Evolutionary conservation across 2,329 filamentous ascomycete genomes (phyloP).

Genomic region (Fusarium succisae): DNA sequence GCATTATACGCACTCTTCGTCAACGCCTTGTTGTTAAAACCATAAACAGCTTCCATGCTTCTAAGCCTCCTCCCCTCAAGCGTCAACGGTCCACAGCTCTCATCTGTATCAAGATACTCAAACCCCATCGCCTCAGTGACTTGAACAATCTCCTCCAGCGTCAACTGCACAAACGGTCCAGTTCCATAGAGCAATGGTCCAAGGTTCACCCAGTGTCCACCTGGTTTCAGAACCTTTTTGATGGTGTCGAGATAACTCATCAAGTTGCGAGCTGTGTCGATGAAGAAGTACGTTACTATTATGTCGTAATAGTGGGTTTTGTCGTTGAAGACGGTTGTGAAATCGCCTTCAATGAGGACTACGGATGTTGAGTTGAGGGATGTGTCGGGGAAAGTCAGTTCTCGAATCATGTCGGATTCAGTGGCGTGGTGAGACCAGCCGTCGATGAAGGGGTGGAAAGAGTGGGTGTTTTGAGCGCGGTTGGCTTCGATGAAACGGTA

Average conservation of each 20-base stretch:
- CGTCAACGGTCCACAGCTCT: constrained; percentile 53
- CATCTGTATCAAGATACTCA: constrained; percentile 55
- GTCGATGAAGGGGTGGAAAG: constrained; percentile 63
- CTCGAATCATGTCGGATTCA: constrained; percentile 57
- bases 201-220: constrained; percentile 65
- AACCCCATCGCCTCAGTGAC: constrained; percentile 62
- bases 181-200: constrained; percentile 66
- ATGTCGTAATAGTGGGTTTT: constrained; percentile 53
- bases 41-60: constrained; percentile 61
- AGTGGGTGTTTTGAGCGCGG: constrained; percentile 35
- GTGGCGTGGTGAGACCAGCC: constrained; percentile 65
- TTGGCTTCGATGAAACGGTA: constrained; percentile 59
- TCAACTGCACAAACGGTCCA: constrained; percentile 63
- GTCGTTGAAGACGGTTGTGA: constrained; percentile 54
- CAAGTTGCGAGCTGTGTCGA: constrained; percentile 67
- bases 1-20: constrained; percentile 63
- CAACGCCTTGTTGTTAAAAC: constrained; percentile 60
- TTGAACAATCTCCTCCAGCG: constrained; percentile 61
- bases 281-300: constrained; percentile 67
- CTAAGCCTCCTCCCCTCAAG: constrained; percentile 54
- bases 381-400: constrained; percentile 57
- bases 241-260: constrained; percentile 65
- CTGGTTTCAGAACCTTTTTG: constrained; percentile 54
- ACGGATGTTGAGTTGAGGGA: constrained; percentile 49
- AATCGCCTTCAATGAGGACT: constrained; percentile 65